These are phyloP conservation scores for Zizania palustris DNA, from an alignment of 202 grass and related monocot genomes.

Conservation along the genomic window DNA sequence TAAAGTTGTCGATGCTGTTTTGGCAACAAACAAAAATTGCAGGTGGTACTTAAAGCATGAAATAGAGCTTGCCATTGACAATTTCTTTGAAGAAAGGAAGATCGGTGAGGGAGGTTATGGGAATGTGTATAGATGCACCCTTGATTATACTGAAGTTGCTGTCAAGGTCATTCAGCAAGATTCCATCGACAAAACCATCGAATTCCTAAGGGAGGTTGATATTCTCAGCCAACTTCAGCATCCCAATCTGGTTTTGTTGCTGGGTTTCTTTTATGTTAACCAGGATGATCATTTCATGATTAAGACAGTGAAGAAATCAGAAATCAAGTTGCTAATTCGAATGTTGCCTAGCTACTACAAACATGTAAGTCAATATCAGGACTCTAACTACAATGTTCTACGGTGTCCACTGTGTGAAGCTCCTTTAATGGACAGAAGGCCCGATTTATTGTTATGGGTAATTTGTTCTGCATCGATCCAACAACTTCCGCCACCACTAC, in stretches of 20 bases:
- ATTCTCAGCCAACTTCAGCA: conserved; percentile 85
- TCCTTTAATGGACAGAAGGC: no score
- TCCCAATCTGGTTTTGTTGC: conserved; percentile 74
- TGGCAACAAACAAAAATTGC: conserved; percentile 61
- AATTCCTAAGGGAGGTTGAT: conserved; percentile 81
- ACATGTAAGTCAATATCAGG: no score
- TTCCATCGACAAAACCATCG: conserved; percentile 61
- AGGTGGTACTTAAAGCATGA: conserved; percentile 72
- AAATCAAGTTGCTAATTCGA: no score
- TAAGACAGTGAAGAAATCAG: no score
- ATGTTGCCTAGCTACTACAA: no score
- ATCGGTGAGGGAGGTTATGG: conserved; percentile 90
- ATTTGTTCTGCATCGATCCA: no score
- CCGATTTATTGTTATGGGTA: no score
- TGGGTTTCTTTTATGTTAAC: no score
- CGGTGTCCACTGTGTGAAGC: no score
- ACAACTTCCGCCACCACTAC: no score
- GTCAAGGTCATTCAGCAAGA: conserved; percentile 82
- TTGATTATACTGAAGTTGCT: conserved; percentile 84
- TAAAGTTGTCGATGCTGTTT: conserved; percentile 52
- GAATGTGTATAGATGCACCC: conserved; percentile 79
- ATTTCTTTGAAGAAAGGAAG: conserved; percentile 83
- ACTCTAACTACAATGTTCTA: no score
- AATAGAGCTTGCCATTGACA: conserved; percentile 78
- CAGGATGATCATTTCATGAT: no score